Evolutionary conservation across 257 asterid genomes (phyloP).

Genomic region (Ophiorrhiza pumila): DNA sequence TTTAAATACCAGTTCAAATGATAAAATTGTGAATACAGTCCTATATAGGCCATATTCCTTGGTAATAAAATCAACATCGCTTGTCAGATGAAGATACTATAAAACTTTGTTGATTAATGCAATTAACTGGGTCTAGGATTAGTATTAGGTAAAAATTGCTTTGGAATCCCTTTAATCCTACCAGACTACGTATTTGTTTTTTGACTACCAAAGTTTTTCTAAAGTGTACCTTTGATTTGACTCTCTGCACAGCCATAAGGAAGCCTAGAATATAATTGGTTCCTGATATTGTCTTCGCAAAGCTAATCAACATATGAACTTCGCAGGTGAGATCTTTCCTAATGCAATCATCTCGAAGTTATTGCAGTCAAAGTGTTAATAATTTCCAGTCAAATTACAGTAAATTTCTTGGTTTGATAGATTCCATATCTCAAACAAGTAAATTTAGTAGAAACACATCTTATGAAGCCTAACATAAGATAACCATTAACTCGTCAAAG

Average conservation of each 20-base stretch:
- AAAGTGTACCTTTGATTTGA: not conserved
- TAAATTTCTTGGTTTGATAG: not conserved
- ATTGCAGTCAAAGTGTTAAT: not conserved
- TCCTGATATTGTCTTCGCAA: not conserved
- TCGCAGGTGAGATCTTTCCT: not conserved
- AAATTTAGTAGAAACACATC: not conserved
- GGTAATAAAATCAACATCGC: not conserved
- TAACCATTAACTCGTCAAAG: not conserved
- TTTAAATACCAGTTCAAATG: not conserved
- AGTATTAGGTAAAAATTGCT: not conserved
- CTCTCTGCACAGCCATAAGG: not conserved
- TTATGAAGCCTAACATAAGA: not conserved
- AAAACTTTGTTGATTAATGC: not conserved
- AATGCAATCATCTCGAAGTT: not conserved
- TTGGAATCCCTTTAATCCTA: not conserved
- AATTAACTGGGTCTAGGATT: not conserved
- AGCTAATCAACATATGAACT: not conserved
- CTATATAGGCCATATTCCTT: too few species aligned
- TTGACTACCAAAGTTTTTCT: not conserved
- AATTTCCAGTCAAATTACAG: not conserved
- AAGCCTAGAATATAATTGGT: not conserved
- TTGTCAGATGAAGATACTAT: not conserved
- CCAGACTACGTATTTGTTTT: not conserved
- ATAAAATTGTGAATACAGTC: too few species aligned
- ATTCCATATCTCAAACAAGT: not conserved